Evolutionary conservation across 2,329 filamentous ascomycete species (phyloP), one percentile per base, ranked within the genome.

Genomic region (Aspergillus ochraceoroseus): DNA sequence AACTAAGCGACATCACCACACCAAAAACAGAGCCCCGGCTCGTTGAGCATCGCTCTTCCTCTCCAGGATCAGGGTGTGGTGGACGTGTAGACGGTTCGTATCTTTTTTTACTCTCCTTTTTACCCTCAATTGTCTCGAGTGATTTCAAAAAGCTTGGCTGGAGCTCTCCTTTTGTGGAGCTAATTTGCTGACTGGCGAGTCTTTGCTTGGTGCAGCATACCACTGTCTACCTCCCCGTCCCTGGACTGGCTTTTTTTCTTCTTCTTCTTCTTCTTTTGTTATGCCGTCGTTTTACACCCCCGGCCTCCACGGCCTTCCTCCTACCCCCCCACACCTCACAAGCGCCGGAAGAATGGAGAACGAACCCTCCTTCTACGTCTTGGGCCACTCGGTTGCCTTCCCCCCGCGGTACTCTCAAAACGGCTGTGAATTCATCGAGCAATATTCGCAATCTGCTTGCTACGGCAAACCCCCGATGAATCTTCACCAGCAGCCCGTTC

Each of bases 281-380:
- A 68, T 68, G 66, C 66, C 66, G 52, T 68, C 65, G 40, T 67
- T 68, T 53, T 68, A 58, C 58, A 55, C 55, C 41, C 58, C 64
- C 44, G 59, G 62, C 56, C 52, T 63, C 28, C 62, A 65, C 40
- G 59, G 61, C 62, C 61, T 67, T 37, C 65, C 65, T 47, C 64
- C 63, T 29, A 68, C 66, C 26, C 65, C 66, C 47, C 66, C 66
- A 42, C 63, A 68, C 49, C 47, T 67, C 52, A 54, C 59, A 48
- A 50, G 52, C 39, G 57, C 56, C 54, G 56, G 56, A 49, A 57
- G 62, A 41, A 55, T 67, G 54, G 64, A 68, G 26, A 48, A 51
- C 32, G 64, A 68, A 44, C 59, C 56, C 28, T 51, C 62, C 22
- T 66, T 62, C 51, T 71, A 69, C 50, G 49, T 61, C 26, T 48